Evolutionary conservation across 1,284 basidiomycete species (phyloP), one percentile per base, ranked within the genome.

Genomic region (Apiotrichum montevideense): DNA sequence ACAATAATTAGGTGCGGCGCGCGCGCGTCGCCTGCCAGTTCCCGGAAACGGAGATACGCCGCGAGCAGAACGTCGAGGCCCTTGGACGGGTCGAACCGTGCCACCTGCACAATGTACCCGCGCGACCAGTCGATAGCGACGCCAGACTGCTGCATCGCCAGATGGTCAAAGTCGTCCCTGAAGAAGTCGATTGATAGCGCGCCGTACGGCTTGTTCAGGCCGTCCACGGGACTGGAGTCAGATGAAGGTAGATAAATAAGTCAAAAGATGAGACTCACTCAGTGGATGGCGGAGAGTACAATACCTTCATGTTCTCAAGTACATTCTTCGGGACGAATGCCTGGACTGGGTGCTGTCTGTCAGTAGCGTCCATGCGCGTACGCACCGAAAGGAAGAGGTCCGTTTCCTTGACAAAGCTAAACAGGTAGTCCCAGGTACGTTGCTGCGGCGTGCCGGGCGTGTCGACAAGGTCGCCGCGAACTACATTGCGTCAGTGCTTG

Each of bases 401-500:
- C 49, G 87, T 85, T 34, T 86, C 80, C 71, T 89, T 81, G 69
- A 93, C 88, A 74, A 90, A 90, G 66, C 88, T 86, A 85, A 87
- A 92, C 14, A 92, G 80, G 73, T 91, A 92, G 67, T 90, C 82
- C 89, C 90, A 92, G 10, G 91, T 89, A 63, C 88, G 86, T 67
- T 87, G 83, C 68, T 92, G 89, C 34, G 87, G 86, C 6, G 89
- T 90, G 42, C 54, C 57, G 3, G 67, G 64, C 14, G 70, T 64
- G 54, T 75, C 68, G 3, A 68, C 70, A 9, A 75, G 60, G 41
- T 68, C 61, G 15, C 67, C 68, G 60, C 70, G 72, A 53, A 75
- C 70, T 72, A 52, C 3, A 15, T 33, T 39, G 34, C 15, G 34
- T 37, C 2, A 37, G 34, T 15, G n/a, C 10, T 42, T 6, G 37